Percentiles rank a stretch among this genome's conserved stretches.
phyloP scores from a whole-genome alignment of 768 basidiomycete genomes.

The Phanerochaete sordida region DNA sequence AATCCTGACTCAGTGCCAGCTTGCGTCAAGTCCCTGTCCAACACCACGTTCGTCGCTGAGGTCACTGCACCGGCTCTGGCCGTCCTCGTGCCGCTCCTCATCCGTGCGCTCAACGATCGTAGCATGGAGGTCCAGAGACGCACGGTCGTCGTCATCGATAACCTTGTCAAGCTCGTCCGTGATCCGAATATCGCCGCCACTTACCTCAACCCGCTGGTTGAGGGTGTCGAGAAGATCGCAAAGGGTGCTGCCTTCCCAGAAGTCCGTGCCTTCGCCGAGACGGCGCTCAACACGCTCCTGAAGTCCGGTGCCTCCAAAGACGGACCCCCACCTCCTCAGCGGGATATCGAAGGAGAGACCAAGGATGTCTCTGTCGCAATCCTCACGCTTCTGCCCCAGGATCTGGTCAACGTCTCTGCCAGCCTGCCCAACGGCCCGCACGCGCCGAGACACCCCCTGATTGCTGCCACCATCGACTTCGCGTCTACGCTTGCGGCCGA shows the following conservation, averaged over 20 bases:
- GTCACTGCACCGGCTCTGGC: constrained; percentile 96
- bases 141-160: constrained; percentile 91
- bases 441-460: constrained; percentile 50
- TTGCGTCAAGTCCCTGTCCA: constrained; percentile 93
- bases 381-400: constrained; percentile 54
- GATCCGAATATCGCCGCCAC: constrained; percentile 85
- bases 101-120: constrained; percentile 89
- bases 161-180: constrained; percentile 95
- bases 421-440: constrained; percentile 48
- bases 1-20: constrained; percentile 83
- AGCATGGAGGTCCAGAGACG: constrained; percentile 96
- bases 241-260: constrained; percentile 94
- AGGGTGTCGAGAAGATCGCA: constrained; percentile 88
- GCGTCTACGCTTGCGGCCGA: constrained; percentile 75
- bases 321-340: constrained; percentile 63
- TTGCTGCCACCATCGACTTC: constrained; percentile 64
- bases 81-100: constrained; percentile 87
- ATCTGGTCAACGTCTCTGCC: constrained; percentile 38
- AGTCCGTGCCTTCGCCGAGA: constrained; percentile 89
- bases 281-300: constrained; percentile 74
- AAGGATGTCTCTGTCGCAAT: constrained; percentile 53
- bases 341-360: constrained; percentile 67
- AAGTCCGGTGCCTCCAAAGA: constrained; percentile 81
- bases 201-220: constrained; percentile 83
- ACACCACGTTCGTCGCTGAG: constrained; percentile 95